Percentiles rank a stretch among this genome's conserved stretches.
These are phyloP conservation scores for Cryphonectria naterciae DNA, from an alignment of 2,329 filamentous ascomycete species.

Conservation along the genomic window DNA sequence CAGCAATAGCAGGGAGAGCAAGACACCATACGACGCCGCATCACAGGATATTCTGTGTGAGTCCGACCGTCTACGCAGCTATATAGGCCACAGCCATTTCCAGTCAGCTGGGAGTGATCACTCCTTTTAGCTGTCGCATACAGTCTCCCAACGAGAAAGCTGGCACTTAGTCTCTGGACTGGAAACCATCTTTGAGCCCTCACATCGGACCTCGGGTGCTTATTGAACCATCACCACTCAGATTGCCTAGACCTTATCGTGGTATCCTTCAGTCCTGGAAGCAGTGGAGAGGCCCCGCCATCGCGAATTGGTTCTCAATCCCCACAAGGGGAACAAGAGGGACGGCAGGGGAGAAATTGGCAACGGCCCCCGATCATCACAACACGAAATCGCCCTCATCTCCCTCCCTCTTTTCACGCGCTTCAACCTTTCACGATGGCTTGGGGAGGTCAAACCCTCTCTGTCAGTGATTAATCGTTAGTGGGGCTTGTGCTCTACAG, in stretches of 20 bases:
- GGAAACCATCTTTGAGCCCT: background rate
- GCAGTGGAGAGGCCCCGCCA: background rate
- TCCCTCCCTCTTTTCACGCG: background rate
- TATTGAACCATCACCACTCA: background rate
- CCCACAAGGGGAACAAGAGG: too few species aligned
- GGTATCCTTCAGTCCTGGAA: too few species aligned
- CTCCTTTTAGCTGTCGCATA: too few species aligned
- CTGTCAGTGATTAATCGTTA: background rate
- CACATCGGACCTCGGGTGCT: background rate
- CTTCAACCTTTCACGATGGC: background rate
- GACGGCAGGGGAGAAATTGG: too few species aligned
- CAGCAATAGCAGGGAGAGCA: background rate
- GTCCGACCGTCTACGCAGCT: too few species aligned
- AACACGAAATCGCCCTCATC: background rate
- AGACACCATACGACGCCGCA: background rate
- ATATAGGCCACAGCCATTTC: too few species aligned
- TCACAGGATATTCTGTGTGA: background rate
- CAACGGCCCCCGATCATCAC: background rate
- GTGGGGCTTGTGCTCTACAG: background rate
- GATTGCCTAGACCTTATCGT: background rate
- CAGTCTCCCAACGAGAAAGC: background rate
- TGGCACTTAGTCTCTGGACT: background rate
- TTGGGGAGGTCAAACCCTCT: background rate
- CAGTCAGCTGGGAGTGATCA: too few species aligned
- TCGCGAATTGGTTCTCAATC: background rate